Base-by-base conservation (phyloP, 202 grass and related monocot species). In the Schoenoplectus tabernaemontani region DNA sequence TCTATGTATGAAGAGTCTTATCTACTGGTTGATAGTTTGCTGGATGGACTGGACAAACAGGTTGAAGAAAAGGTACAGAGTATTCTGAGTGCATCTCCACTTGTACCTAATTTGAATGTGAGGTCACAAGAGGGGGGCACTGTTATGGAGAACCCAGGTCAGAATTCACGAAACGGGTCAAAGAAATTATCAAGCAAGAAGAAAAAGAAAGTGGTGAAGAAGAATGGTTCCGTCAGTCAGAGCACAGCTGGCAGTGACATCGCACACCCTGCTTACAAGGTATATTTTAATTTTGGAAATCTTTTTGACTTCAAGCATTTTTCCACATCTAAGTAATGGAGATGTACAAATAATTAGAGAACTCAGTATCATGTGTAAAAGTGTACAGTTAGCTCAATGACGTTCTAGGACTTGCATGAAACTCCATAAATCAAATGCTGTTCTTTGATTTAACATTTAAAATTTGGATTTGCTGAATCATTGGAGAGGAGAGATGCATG, bases 101-200 rank as follows among this genome's bases (percentile, higher is more conserved):
- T 80, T 8, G 78, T 80, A 46, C 78, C 78, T 62, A 80, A 80
- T 80, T 80, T 80, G 78, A 80, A 80, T 22, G 39, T 80, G 78
- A 80, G 58, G 28, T 80, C 78, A 11, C 58, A 64, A 64, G 78
- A 80, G 24, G 58, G 57, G 3, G 23, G 57, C 37, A 80, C 26
- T 33, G 59, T 15, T 47, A 19, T 48, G 42, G 78, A 80, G 24
- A 65, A 42, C 60, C 70, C 70, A 11, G 70, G 70, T 54, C 42
- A 47, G 78, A 80, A 65, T 80, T 65, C 59, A 48, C 58, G 78
- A 64, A 22, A 59, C 8, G 78, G 78, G 7, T 47, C 60, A 2
- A 80, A 80, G 78, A 80, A 65, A 51, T 80, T 65, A 60, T 42
- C 26, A 6, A 80, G 26, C 44, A 80, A 80, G 39, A 80, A 80